Conservation (phyloP, 305 asterid species). For the Solanum aculeatissimum region DNA sequence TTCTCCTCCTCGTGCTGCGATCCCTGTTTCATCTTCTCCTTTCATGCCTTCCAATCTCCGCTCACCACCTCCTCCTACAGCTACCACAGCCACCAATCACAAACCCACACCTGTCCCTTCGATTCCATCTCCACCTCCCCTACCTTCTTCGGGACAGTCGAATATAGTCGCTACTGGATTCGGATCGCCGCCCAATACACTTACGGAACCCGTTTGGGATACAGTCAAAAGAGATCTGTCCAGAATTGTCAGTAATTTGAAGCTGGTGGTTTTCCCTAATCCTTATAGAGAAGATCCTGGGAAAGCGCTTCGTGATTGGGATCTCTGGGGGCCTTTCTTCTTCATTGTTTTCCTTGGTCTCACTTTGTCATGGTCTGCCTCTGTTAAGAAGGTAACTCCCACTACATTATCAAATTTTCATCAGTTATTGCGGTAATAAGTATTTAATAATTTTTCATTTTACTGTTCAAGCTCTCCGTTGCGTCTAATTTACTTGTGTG, state of each 20-base stretch:
- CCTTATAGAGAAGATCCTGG: conserved; percentile 94
- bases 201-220: conserved; percentile 94
- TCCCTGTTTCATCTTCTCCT: conserved; percentile 60
- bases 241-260: conserved; percentile 82
- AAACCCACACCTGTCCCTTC: conserved; percentile 22
- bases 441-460: no score
- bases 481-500: background rate
- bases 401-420: background rate
- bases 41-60: conserved; percentile 51
- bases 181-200: conserved; percentile 65
- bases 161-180: conserved; percentile 37
- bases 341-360: conserved; percentile 96
- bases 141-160: background rate
- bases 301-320: conserved; percentile 96
- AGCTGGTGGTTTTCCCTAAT: conserved; percentile 88
- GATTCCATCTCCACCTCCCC: conserved; percentile 13
- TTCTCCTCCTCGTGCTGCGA: conserved; percentile 71
- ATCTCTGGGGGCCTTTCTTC: conserved; percentile 96
- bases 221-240: conserved; percentile 83
- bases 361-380: conserved; percentile 89
- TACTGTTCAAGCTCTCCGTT: no score
- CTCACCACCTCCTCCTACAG: conserved; percentile 22
- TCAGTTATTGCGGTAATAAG: background rate
- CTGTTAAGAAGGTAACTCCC: conserved; percentile 68
- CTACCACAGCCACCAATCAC: conserved; percentile 6